Conservation (phyloP, 1,284 basidiomycete species). For the Porphyrellus sp. region DNA sequence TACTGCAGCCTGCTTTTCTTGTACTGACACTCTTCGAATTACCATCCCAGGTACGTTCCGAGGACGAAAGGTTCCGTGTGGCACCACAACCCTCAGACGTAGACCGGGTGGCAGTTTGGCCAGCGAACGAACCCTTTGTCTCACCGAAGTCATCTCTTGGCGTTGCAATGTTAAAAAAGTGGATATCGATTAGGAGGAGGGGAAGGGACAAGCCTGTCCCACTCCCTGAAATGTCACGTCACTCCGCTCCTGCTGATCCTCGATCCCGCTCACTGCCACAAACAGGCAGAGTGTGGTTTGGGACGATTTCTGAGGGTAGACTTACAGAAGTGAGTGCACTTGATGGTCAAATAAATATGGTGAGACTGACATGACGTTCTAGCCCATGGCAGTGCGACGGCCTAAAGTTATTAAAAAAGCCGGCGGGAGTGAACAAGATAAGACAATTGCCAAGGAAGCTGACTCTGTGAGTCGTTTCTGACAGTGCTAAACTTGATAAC, state of each 20-base stretch:
- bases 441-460: not conserved
- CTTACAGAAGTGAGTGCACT: not conserved
- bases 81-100: not conserved
- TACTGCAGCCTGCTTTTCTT: not conserved
- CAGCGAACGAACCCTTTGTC: not conserved
- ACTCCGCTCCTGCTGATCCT: not conserved
- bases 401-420: no score
- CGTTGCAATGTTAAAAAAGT: not conserved
- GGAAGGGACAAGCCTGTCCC: not conserved
- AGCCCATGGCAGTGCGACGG: no score
- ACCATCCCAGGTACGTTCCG: not conserved
- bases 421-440: not conserved
- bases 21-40: not conserved
- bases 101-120: not conserved
- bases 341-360: not conserved
- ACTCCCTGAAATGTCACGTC: not conserved
- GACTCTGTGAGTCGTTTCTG: not conserved
- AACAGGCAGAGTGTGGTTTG: no score
- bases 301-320: not conserved
- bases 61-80: not conserved
- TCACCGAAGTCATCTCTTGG: not conserved
- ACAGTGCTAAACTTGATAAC: not conserved
- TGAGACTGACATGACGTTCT: no score
- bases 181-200: not conserved
- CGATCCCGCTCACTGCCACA: not conserved